Evolutionary conservation across 306 rosid species (phyloP), one percentile per base, ranked within the genome.

Genomic region (Rosa lucieae): DNA sequence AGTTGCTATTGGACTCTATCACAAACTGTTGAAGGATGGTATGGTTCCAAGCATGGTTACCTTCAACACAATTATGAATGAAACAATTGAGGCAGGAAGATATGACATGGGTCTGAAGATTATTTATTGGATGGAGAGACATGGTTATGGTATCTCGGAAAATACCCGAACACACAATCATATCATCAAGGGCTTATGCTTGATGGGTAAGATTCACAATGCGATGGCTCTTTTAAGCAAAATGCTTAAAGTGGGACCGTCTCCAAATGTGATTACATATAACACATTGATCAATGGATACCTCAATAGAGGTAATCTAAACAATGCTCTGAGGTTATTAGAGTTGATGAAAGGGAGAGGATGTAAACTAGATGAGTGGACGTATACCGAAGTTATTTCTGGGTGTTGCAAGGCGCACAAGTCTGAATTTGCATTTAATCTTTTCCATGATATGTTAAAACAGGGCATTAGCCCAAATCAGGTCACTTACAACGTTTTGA

Each of bases 271-370:
- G 43, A 63, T 86, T 42, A 82, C 86, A 23, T 86, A 77, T 68
- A 86, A 86, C 78, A 80, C 84, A 26, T 82, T 85, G 62, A 86
- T 86, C 20, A 5, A 47, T 55, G 81, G 78, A 75, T 80, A 77
- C 66, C 18, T 72, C 71, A 74, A 74, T 52, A 39, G 49, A 47
- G 89, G 85, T 37, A 74, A 80, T 39, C 17, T 77, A 58, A 83
- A 80, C 63, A 86, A 86, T 79, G 82, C 86, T 35, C 6, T 80
- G 80, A 83, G 86, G 70, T 77, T 86, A 46, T 63, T 74, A 63
- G 81, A 82, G 56, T 73, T 86, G 78, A 86, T 86, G 86, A 86
- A 86, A 78, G 84, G 35, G 55, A 83, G 77, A 80, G 78, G 83
- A 61, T 86, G 78, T 63, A 72, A 82, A 59, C 89, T 82, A 53